Base-by-base conservation (phyloP, 805 yeast species). In the Pichia phayaonensis region DNA sequence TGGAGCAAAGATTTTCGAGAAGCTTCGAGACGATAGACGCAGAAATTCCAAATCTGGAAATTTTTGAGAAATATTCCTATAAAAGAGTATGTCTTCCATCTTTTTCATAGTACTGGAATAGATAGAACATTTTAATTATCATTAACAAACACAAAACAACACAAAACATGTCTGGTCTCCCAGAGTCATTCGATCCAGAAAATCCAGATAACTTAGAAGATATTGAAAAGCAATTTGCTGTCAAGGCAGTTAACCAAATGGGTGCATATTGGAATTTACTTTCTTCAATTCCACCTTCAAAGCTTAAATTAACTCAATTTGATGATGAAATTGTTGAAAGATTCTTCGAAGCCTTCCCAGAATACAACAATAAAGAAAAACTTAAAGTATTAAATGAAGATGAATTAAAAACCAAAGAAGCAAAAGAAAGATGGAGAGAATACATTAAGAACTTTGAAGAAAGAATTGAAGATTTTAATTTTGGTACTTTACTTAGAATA, bases 191-290 rank as follows among this genome's bases (percentile, higher is more conserved):
- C 44, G 58, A 56, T 61, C 90, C 99, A 20, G 96, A 94, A 62
- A 77, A 75, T 52, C 97, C 99, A 44, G 97, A 94, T 54, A 94
- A 94, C 73, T 75, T 88, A 61, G 98, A 92, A 70, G 96, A 89
- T 61, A 89, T 94, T 62, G 99, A 94, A 70, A 89, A 82, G 76
- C 98, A 94, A 72, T 94, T 94, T 64, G 98, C 99, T 41, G 99
- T 94, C 53, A 88, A 86, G 70, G 99, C 98, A 6, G 99, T 94
- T 18, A 83, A 80, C 68, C 98, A 94, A 67, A 94, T 96, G 52
- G 95, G 89, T 64, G 84, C 96, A 1, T 94, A 92, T 77, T 94
- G 97, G 96, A 75, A 76, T 45, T 68, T 94, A 52, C 70, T 94
- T 49, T 77, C 77, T 51, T 80, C 80, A 58, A 72, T 90, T 50